Evolutionary conservation across 768 basidiomycete genomes (phyloP).

Genomic region (Coprinellus micaceus): DNA sequence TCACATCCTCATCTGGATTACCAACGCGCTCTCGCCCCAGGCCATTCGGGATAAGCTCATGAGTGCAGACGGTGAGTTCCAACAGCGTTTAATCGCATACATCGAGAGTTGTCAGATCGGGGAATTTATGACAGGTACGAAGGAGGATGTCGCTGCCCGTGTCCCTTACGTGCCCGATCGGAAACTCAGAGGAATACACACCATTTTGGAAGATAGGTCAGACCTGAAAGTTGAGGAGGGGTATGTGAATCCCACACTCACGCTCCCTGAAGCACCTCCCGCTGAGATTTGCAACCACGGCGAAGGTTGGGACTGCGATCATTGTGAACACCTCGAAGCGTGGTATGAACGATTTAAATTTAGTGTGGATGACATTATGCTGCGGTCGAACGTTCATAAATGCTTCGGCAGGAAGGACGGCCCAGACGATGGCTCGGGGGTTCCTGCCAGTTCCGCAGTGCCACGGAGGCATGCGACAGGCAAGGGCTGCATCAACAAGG

Average conservation of each 20-base stretch:
- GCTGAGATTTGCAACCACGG: background rate
- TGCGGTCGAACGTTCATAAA: background rate
- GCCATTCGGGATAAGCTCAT: constrained; percentile 27
- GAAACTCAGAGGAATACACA: background rate
- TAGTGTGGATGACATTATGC: background rate
- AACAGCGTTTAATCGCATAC: constrained; percentile 18
- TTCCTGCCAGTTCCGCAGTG: constrained; percentile 9
- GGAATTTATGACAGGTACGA: constrained; percentile 26
- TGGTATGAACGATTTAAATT: background rate
- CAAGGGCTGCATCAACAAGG: constrained; percentile 1
- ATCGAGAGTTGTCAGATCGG: constrained; percentile 23
- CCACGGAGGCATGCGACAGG: background rate
- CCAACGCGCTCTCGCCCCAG: constrained; percentile 23
- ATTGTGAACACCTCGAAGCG: background rate
- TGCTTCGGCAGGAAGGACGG: background rate
- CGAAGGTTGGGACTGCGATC: background rate
- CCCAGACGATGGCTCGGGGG: background rate
- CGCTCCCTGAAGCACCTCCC: background rate
- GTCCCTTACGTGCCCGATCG: background rate
- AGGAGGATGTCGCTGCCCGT: constrained; percentile 17
- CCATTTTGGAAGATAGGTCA: background rate
- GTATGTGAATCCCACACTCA: background rate
- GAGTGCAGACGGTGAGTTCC: constrained; percentile 17
- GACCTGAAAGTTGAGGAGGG: background rate
- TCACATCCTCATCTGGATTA: constrained; percentile 30